Percentiles rank a stretch among this genome's conserved stretches.
These are phyloP conservation scores for Epichloe elymi DNA, from an alignment of 2,329 filamentous ascomycete species.

Conservation along the genomic window DNA sequence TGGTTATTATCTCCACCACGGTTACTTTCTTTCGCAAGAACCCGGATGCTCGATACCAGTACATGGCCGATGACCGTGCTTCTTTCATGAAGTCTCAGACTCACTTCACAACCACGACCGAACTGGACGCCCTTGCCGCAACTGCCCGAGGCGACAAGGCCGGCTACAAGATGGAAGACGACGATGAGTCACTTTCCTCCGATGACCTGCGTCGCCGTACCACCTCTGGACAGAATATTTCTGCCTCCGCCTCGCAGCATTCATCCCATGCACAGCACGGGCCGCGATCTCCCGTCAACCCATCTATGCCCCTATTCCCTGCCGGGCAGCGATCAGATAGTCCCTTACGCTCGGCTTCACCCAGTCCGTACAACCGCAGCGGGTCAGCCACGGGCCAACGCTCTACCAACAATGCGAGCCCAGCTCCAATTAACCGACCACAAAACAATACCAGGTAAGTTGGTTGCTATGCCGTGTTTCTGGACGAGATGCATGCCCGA, in stretches of 20 bases:
- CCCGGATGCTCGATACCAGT: conserved; percentile 87
- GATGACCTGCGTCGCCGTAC: conserved; percentile 24
- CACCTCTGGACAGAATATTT: conserved; percentile 15
- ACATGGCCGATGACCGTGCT: conserved; percentile 89
- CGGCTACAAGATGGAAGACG: conserved; percentile 30
- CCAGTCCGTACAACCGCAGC: conserved; percentile 19
- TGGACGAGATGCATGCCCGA: no score
- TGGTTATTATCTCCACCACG: conserved; percentile 51
- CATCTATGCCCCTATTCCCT: conserved; percentile 30
- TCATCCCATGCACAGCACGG: conserved; percentile 15
- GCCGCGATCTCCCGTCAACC: conserved; percentile 24
- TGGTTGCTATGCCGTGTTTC: no score
- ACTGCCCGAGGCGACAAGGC: conserved; percentile 77
- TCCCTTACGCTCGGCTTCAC: conserved; percentile 22
- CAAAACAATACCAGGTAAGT: conserved; percentile 28
- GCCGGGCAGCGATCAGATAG: conserved; percentile 23
- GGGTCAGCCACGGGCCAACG: conserved; percentile 13
- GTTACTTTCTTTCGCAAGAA: conserved; percentile 81
- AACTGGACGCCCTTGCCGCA: conserved; percentile 78
- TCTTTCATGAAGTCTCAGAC: conserved; percentile 97
- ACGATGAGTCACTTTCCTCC: conserved; percentile 27
- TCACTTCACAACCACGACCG: conserved; percentile 62
- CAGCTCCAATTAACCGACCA: conserved; percentile 18
- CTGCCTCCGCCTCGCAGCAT: conserved; percentile 16
- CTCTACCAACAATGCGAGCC: conserved; percentile 20